A percentile compares a stretch with the other conserved stretches of the same genome.
These are phyloP conservation scores for Solidago caesia DNA, from an alignment of 129 eudicot species.

Conservation along the genomic window DNA sequence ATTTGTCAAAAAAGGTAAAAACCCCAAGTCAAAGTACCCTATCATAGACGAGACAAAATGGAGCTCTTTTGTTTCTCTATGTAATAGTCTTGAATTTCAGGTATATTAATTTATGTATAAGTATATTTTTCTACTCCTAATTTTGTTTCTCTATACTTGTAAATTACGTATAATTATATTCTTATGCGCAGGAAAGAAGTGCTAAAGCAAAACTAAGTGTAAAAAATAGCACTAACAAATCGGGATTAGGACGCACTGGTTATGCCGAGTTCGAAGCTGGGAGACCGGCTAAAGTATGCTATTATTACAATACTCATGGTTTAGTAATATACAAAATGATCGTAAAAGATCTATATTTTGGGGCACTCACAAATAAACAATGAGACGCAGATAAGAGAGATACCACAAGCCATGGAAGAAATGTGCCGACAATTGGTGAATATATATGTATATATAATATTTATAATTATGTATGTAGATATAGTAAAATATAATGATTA, in stretches of 20 bases:
- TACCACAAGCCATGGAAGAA: background rate
- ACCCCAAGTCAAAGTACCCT: background rate
- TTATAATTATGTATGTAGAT: no score
- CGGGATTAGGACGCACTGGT: background rate
- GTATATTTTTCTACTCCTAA: no score
- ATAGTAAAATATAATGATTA: no score
- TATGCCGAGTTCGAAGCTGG: background rate
- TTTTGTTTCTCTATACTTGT: no score
- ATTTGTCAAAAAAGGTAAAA: background rate
- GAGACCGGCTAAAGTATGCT: background rate
- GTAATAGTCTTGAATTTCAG: background rate
- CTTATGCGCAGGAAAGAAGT: background rate
- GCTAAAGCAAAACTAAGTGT: background rate
- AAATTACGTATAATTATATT: no score
- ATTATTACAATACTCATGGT: background rate
- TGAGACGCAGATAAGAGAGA: background rate
- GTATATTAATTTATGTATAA: background rate
- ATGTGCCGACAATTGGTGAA: background rate
- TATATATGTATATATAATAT: no score
- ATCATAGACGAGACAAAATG: background rate
- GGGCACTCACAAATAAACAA: background rate
- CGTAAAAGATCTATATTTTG: background rate
- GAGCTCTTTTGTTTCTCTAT: background rate
- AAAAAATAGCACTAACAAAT: background rate
- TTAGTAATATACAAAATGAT: background rate